Evolutionary conservation across 345 rosid genomes (phyloP).

Genomic region (Hirschfeldia incana): DNA sequence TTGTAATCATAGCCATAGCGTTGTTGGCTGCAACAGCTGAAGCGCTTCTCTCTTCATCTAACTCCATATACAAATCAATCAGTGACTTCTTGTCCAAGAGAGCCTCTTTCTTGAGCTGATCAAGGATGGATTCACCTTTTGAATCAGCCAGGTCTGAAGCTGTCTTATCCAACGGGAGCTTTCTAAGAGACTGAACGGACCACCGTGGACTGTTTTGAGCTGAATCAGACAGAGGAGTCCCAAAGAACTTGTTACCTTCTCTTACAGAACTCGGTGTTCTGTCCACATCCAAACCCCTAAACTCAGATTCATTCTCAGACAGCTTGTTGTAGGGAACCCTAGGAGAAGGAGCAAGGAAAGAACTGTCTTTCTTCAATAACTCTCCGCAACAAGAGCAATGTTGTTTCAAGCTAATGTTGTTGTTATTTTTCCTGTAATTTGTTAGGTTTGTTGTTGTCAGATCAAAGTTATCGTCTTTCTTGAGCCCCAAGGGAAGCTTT

Average conservation of each 20-base stretch:
- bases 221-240: conserved; percentile 34
- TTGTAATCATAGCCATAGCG: conserved; percentile 93
- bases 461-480: conserved; percentile 40
- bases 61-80: background rate
- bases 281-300: conserved; percentile 39
- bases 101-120: background rate
- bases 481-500: conserved; percentile 46
- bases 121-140: background rate
- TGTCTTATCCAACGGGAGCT: conserved; percentile 31
- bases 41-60: background rate
- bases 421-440: conserved; percentile 15
- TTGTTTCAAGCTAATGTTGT: conserved; percentile 13
- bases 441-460: conserved; percentile 17
- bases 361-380: conserved; percentile 50
- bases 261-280: conserved; percentile 49
- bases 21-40: conserved; percentile 52
- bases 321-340: conserved; percentile 49
- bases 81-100: background rate
- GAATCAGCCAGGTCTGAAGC: conserved; percentile 32
- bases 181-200: conserved; percentile 35
- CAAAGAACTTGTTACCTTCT: conserved; percentile 71
- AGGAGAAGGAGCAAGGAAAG: conserved; percentile 49
- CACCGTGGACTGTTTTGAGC: too few species aligned
- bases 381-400: conserved; percentile 74
- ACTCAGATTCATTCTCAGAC: conserved; percentile 43